phyloP scores from a whole-genome alignment of 164 flowering plant genomes.

The Warburgia ugandensis region DNA sequence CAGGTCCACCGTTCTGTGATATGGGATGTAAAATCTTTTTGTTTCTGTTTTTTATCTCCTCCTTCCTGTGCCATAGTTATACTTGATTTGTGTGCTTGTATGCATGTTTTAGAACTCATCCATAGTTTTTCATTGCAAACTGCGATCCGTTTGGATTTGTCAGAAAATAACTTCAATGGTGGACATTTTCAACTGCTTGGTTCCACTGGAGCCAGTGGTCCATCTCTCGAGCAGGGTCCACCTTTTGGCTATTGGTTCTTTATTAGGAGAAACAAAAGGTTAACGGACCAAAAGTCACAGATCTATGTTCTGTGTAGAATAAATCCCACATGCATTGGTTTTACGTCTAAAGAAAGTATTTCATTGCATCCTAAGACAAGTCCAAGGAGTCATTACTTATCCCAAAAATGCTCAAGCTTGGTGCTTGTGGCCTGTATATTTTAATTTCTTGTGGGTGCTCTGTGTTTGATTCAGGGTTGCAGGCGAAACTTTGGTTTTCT shows the following conservation, averaged over 20 bases:
- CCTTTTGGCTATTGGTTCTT: too few species aligned
- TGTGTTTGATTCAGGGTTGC: not conserved
- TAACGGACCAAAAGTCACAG: too few species aligned
- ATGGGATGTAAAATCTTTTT: slow-evolving; percentile 21
- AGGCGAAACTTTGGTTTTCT: not conserved
- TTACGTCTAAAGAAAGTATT: too few species aligned
- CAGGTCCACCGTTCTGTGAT: slow-evolving; percentile 53
- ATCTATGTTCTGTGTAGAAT: too few species aligned
- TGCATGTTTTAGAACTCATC: too few species aligned
- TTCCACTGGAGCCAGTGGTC: not conserved
- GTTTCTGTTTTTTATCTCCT: not conserved
- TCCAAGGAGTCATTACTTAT: too few species aligned
- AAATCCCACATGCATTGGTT: too few species aligned
- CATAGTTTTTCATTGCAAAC: not conserved
- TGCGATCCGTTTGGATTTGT: not conserved
- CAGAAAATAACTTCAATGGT: not conserved
- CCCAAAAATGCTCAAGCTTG: too few species aligned
- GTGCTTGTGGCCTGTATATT: too few species aligned
- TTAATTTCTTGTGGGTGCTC: not conserved
- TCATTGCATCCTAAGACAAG: too few species aligned
- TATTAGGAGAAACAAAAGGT: too few species aligned
- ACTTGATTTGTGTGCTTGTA: slow-evolving; percentile 1
- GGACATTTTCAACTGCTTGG: not conserved
- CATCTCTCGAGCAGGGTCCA: not conserved
- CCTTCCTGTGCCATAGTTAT: not conserved